Evolutionary conservation across 176 grass and related monocot species (phyloP).

Genomic region (Lolium perenne): DNA sequence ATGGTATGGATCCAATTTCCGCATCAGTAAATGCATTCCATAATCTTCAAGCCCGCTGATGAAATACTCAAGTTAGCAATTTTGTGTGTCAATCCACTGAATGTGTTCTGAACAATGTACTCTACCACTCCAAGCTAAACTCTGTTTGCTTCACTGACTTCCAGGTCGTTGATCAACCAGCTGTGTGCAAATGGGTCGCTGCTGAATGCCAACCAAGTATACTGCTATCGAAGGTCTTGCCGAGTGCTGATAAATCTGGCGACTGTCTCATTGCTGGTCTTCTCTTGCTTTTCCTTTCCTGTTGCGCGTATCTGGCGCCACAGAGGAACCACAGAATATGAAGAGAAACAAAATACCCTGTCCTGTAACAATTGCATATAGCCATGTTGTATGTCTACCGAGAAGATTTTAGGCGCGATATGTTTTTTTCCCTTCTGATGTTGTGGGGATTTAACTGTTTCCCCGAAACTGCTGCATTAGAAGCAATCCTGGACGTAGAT

Average conservation of each 20-base stretch:
- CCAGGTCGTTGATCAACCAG: not conserved
- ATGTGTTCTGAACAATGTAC: not conserved
- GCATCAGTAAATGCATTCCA: not conserved
- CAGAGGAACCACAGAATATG: not conserved
- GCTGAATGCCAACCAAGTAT: not conserved
- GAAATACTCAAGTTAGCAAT: not conserved
- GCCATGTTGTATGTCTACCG: not conserved
- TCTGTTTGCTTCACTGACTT: not conserved
- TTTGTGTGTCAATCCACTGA: not conserved
- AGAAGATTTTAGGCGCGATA: not conserved
- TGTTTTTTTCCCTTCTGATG: not conserved
- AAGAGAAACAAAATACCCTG: not conserved
- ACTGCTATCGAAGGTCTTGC: not conserved
- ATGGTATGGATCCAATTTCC: too few species aligned
- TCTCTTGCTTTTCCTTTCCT: not conserved
- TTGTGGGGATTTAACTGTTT: not conserved
- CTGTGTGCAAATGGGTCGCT: not conserved
- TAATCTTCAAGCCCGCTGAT: not conserved
- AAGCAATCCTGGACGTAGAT: not conserved
- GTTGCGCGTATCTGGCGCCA: not conserved
- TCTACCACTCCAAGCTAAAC: not conserved
- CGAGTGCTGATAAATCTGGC: not conserved
- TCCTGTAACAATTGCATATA: slow-evolving; percentile 2
- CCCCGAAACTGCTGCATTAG: not conserved
- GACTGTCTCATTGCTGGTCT: not conserved